Base-by-base conservation (phyloP, 306 rosid species). In the Bauhinia variegata region DNA sequence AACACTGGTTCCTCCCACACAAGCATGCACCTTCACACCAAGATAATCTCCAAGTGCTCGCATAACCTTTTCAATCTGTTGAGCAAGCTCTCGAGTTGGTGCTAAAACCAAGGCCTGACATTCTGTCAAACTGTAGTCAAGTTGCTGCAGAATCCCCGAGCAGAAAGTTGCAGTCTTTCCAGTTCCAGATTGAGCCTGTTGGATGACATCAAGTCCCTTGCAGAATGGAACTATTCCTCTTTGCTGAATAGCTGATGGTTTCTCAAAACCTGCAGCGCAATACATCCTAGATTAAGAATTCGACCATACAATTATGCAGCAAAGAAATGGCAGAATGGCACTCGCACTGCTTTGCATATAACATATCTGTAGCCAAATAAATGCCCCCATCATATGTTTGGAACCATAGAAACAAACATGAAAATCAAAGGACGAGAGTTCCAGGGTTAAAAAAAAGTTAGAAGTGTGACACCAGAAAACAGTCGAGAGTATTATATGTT, bases 11-110 rank as follows among this genome's bases (percentile, higher is more conserved):
- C 92, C 92, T 78, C 96, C 89, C 41, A 86, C 92, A 76, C 96
- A 88, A 4, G 92, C 92, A 80, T 88, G 96, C 8, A 88, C 92
- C 80, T 75, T 88, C 13, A 88, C 89, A 75, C 96, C 88, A 4
- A 88, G 89, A 67, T 86, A 88, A 60, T 88, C 92, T 52, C 92
- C 96, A 44, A 88, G 92, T 4, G 96, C 92, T 32, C 96, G 85
- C 89, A 88, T 88, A 60, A 88, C 92, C 82, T 88, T 86, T 86
- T 88, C 96, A 74, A 88, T 88, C 76, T 88, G 89, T 72, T 86
- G 96, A 39, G 96, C 92, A 33, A 88, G 92, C 73, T 88, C 92
- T 11, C 92, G 82, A 41, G 96, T 88, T 11, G 96, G 96, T 16
- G 89, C 92, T 0, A 88, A 84, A 58, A 88, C 92, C 89, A 88